A percentile compares a stretch with the other conserved stretches of the same genome.
Evolutionary conservation across 2,329 filamentous ascomycete species (phyloP).

Genomic region (Cladophialophora carrionii): DNA sequence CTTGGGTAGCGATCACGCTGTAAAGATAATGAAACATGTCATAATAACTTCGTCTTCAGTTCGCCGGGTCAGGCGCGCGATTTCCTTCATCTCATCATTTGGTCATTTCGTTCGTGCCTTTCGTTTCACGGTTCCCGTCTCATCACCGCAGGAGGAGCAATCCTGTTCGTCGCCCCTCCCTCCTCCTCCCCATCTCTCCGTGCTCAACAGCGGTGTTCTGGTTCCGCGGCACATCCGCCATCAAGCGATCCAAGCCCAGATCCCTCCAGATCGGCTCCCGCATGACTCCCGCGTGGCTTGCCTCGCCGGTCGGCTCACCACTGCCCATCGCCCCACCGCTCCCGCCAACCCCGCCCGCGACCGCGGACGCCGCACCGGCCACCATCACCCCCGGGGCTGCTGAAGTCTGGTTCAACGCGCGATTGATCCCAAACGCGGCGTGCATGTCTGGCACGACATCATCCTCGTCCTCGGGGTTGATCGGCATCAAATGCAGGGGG

Average conservation of each 20-base stretch:
- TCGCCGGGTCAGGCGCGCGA: no score
- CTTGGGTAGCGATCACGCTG: not conserved
- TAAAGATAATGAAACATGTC: constrained; percentile 1
- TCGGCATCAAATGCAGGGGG: constrained; percentile 62
- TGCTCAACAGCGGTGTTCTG: constrained; percentile 13
- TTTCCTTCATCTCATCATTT: not conserved
- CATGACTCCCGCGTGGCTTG: constrained; percentile 31
- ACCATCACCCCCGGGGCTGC: constrained; percentile 47
- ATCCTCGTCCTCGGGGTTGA: constrained; percentile 69
- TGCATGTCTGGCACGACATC: constrained; percentile 70
- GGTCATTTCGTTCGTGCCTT: not conserved
- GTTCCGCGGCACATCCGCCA: constrained; percentile 19
- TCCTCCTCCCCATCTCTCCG: constrained; percentile 18
- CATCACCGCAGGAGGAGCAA: constrained; percentile 32
- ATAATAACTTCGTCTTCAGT: not conserved
- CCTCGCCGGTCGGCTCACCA: constrained; percentile 24
- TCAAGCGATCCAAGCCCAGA: constrained; percentile 48
- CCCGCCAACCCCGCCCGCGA: constrained; percentile 19
- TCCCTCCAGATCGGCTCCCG: constrained; percentile 58
- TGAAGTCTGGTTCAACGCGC: constrained; percentile 60
- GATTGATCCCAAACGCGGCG: constrained; percentile 67
- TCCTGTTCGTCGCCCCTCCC: constrained; percentile 26
- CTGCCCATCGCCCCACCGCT: constrained; percentile 13
- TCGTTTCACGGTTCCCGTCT: not conserved
- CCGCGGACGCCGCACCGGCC: not conserved